Evolutionary conservation across 2,329 filamentous ascomycete species (phyloP).

Genomic region (Stachybotrys chlorohalonatus): DNA sequence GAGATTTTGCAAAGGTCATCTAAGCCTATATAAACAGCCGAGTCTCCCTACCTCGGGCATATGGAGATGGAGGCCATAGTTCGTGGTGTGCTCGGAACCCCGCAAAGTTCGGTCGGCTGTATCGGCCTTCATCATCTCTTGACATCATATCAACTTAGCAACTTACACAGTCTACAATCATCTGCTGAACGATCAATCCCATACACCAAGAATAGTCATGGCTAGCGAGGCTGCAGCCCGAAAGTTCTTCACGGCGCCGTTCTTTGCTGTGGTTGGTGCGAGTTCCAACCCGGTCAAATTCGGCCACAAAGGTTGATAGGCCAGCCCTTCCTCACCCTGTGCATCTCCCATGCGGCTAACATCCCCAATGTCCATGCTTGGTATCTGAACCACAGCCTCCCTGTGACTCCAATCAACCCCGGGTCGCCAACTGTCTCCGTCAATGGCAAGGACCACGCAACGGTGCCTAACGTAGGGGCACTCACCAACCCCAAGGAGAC

Average conservation of each 20-base stretch:
- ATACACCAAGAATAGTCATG: slow-evolving; percentile 28
- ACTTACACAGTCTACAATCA: neutral
- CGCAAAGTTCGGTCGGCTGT: neutral
- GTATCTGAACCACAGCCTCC: slow-evolving; percentile 71
- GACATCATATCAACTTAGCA: neutral
- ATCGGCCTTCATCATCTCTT: neutral
- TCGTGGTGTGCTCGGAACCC: neutral
- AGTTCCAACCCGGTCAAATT: slow-evolving; percentile 79
- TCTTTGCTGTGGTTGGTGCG: slow-evolving; percentile 84
- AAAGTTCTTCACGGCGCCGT: slow-evolving; percentile 69
- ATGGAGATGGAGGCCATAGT: neutral
- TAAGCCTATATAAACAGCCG: too few relatives aligned
- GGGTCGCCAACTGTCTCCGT: slow-evolving; percentile 56
- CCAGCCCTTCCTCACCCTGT: neutral
- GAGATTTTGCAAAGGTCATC: too few relatives aligned
- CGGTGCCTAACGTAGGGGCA: slow-evolving; percentile 55
- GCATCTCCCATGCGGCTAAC: neutral
- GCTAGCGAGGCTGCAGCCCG: slow-evolving; percentile 63
- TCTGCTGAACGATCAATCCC: neutral
- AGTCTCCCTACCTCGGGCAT: too few relatives aligned
- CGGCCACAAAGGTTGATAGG: slow-evolving; percentile 67
- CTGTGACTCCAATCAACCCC: slow-evolving; percentile 80
- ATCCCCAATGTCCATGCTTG: slow-evolving; percentile 65
- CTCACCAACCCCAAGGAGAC: slow-evolving; percentile 61
- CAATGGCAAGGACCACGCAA: slow-evolving; percentile 45